Evolutionary conservation across 2,329 filamentous ascomycete species (phyloP), one percentile per base, ranked within the genome.

Genomic region (Didymellaceae sp.): DNA sequence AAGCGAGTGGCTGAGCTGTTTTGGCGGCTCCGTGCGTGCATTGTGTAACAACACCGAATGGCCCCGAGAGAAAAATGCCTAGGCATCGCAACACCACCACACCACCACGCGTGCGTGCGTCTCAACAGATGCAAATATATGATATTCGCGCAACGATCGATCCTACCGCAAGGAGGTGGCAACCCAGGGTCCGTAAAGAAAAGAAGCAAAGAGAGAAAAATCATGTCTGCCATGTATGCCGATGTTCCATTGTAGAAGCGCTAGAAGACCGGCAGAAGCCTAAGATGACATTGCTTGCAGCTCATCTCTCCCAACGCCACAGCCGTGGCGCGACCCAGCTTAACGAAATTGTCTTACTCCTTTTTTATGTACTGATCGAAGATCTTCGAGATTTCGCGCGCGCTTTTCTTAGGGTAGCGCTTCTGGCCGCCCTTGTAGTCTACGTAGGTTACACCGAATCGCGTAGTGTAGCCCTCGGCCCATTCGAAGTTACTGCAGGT

Each of bases 391-490:
- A 95, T 81, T 66, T 82, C 81, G 73, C 80, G 82, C 16, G 89
- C 90, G 71, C 89, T 94, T 82, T 91, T 90, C 82, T 96, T 96
- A 30, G 90, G 86, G 61, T 86, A 82, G 42, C 90, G 80, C 78
- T 87, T 89, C 80, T 95, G 91, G 18, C 85, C 86, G 59, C 90
- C 83, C 62, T 84, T 77, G 71, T 94, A 95, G 75, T 95, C 90
- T 43, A 95, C 90, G 70, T 82, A 94, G 6, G 87, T 90, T 48
- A 91, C 89, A 20, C 90, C 90, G 65, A 95, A 95, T 31, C 90
- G 82, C 33, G 90, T 94, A 76, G 90, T 86, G 68, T 93, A 96
- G 9, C 90, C 90, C 71, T 95, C 90, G n/a, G 90, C 89, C 89
- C 89, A 93, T 74, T 93, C 90, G 65, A 93, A 93, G 78, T 93